These are phyloP conservation scores for Pythium rishiriense DNA, from an alignment of 352 stramenopile genomes.

Conservation along the genomic window DNA sequence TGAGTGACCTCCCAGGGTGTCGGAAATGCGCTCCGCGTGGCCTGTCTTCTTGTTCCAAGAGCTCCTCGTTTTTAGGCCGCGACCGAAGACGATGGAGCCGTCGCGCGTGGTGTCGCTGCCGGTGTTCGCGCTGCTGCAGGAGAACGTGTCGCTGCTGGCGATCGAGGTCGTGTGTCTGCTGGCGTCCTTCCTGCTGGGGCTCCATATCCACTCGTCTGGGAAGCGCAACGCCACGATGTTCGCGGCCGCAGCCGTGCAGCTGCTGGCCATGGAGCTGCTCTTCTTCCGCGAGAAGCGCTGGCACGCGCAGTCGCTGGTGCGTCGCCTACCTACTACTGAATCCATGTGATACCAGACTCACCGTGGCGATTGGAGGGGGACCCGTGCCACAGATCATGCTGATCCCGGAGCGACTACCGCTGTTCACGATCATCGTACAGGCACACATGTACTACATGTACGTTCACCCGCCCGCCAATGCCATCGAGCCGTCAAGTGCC, in stretches of 20 bases:
- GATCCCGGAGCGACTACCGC: conserved; percentile 23
- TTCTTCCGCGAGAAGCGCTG: conserved; percentile 67
- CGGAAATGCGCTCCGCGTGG: too few relatives aligned
- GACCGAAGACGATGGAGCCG: conserved; percentile 35
- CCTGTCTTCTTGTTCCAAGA: too few relatives aligned
- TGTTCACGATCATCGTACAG: conserved; percentile 68
- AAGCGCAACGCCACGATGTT: conserved; percentile 74
- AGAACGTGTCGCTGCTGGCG: conserved; percentile 72
- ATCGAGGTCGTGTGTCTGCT: conserved; percentile 66
- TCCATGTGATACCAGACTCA: background rate
- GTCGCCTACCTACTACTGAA: background rate
- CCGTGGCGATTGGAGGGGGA: background rate
- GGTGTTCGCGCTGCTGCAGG: conserved; percentile 68
- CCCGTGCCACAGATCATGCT: conserved; percentile 20
- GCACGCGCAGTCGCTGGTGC: conserved; percentile 66
- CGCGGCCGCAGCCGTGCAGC: conserved; percentile 43
- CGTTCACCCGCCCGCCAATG: background rate
- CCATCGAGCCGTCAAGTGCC: background rate
- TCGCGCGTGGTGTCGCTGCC: conserved; percentile 63
- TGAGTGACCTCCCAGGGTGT: too few relatives aligned
- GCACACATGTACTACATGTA: conserved; percentile 83
- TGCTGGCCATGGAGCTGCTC: conserved; percentile 60
- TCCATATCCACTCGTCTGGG: conserved; percentile 78
- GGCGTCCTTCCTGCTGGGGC: conserved; percentile 60
- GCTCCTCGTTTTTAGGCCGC: too few relatives aligned